Percentiles rank a stretch among this genome's conserved stretches.
phyloP scores from a whole-genome alignment of 768 basidiomycete genomes.

The Suillus spraguei region DNA sequence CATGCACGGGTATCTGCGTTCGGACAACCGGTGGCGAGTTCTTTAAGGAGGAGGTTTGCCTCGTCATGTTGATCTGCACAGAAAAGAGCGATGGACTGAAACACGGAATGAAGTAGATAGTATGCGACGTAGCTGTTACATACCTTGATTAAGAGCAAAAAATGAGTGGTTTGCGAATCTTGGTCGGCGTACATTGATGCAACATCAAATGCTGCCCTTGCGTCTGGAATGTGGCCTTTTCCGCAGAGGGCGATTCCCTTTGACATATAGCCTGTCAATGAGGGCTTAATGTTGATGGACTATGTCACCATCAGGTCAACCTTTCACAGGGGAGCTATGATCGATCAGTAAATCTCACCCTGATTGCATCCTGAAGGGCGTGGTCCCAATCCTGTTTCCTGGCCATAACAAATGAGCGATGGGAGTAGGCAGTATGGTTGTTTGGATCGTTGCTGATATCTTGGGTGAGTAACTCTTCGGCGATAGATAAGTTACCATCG shows the following conservation, averaged over 20 bases:
- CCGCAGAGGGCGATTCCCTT: background rate
- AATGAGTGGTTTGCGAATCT: no score
- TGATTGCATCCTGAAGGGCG: background rate
- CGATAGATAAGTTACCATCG: background rate
- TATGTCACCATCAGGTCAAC: background rate
- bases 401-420: background rate
- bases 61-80: background rate
- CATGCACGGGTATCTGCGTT: background rate
- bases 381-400: background rate
- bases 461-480: background rate
- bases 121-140: no score
- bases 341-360: background rate
- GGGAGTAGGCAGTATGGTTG: background rate
- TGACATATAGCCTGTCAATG: background rate
- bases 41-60: background rate
- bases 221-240: background rate
- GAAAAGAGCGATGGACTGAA: background rate
- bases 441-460: background rate
- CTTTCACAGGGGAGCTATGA: background rate
- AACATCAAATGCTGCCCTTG: background rate
- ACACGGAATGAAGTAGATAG: no score
- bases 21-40: background rate
- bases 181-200: background rate
- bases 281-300: background rate
- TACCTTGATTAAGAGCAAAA: no score